phyloP scores from a whole-genome alignment of 192 early-diverging fungal species.

The Coemansia sp. region DNA sequence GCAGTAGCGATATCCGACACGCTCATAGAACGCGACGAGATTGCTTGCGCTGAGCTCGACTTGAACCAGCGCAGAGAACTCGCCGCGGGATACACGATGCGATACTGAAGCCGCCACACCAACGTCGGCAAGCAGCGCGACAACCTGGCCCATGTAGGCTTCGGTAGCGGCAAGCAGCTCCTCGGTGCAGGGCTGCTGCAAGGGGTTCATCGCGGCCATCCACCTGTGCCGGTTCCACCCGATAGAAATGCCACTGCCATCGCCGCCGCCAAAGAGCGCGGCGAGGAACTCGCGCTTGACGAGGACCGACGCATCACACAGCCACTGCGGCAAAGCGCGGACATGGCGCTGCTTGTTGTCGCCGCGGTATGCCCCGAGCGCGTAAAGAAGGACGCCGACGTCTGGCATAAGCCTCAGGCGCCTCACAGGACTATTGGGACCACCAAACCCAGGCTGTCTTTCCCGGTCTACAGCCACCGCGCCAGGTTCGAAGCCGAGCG shows the following conservation, averaged over 20 bases:
- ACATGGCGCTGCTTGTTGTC: background rate
- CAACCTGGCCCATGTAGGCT: conserved; percentile 16
- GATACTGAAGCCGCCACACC: conserved; percentile 13
- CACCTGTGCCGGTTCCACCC: conserved; percentile 3
- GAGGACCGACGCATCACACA: conserved; percentile 17
- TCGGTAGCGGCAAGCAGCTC: background rate
- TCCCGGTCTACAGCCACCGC: too few relatives aligned
- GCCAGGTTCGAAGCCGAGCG: conserved; percentile 20
- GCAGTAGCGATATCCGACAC: conserved; percentile 25
- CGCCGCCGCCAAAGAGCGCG: conserved; percentile 17
- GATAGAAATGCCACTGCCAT: conserved; percentile 12
- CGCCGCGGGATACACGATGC: too few relatives aligned
- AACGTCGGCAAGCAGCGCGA: conserved; percentile 20
- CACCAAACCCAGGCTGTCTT: too few relatives aligned
- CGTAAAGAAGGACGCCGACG: conserved; percentile 6
- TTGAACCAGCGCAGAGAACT: conserved; percentile 2
- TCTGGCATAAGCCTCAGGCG: conserved; percentile 4
- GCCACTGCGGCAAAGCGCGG: conserved; percentile 20
- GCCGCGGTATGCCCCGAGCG: conserved; percentile 9
- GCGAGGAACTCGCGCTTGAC: conserved; percentile 39
- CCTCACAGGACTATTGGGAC: background rate
- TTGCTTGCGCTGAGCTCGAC: background rate
- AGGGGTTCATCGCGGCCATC: conserved; percentile 10
- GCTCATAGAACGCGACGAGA: conserved; percentile 29
- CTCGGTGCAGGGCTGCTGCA: conserved; percentile 7